Conservation (phyloP, 306 rosid genomes). For the Urtica urens region DNA sequence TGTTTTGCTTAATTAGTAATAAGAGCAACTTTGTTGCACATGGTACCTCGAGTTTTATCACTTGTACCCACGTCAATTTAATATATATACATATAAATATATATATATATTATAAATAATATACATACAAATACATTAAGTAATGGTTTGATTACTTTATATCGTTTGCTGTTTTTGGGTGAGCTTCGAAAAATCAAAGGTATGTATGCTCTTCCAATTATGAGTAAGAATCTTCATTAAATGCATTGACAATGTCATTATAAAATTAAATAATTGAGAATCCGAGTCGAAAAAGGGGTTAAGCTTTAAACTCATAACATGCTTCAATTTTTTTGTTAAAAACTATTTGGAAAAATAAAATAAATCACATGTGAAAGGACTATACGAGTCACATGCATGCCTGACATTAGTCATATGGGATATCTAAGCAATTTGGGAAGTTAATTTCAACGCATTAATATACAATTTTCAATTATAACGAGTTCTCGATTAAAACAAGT, state of each 20-base stretch:
- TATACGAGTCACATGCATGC: conserved; percentile 10
- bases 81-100: not conserved
- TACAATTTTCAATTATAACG: too few species aligned
- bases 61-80: conserved; percentile 7
- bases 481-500: too few species aligned
- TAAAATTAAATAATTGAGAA: not conserved
- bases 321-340: not conserved
- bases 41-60: conserved; percentile 1
- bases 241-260: not conserved
- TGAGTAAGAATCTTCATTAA: conserved; percentile 10
- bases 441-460: too few species aligned
- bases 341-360: too few species aligned
- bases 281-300: not conserved
- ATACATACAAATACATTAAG: not conserved
- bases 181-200: conserved; percentile 10
- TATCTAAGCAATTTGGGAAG: not conserved
- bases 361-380: conserved; percentile 6
- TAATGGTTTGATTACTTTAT: too few species aligned
- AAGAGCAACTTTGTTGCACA: conserved; percentile 4
- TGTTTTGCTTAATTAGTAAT: not conserved
- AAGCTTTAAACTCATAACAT: not conserved
- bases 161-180: not conserved
- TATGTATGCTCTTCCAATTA: conserved; percentile 2
- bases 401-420: conserved; percentile 10
- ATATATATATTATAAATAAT: not conserved